phyloP scores from a whole-genome alignment of 768 basidiomycete genomes.

The Tephrocybe sp. region DNA sequence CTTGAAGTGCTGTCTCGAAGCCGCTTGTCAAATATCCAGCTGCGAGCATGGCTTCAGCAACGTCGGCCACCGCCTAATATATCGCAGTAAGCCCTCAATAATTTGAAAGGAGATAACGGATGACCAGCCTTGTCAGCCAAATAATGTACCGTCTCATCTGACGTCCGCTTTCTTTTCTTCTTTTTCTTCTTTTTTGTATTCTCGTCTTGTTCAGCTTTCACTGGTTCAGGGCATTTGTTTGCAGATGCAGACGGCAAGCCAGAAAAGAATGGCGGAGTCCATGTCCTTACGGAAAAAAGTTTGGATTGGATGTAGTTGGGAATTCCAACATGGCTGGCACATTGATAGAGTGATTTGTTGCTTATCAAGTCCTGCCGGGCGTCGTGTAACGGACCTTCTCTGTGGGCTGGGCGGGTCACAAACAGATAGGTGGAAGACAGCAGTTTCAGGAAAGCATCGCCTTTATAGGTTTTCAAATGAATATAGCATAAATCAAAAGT shows the following conservation, averaged over 20 bases:
- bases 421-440: slow-evolving; percentile 74
- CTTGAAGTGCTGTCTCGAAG: slow-evolving; percentile 61
- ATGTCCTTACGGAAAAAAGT: slow-evolving; percentile 64
- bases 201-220: neutral
- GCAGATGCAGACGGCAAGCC: neutral
- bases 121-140: slow-evolving; percentile 73
- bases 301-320: slow-evolving; percentile 74
- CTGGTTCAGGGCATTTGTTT: neutral
- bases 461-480: slow-evolving; percentile 31
- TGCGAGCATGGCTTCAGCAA: slow-evolving; percentile 81
- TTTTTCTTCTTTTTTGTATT: slow-evolving; percentile 26
- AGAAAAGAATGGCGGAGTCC: slow-evolving; percentile 55
- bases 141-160: slow-evolving; percentile 42
- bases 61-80: slow-evolving; percentile 75
- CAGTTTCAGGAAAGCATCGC: slow-evolving; percentile 85
- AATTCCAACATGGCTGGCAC: slow-evolving; percentile 57
- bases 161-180: slow-evolving; percentile 35
- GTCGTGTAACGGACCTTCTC: slow-evolving; percentile 68
- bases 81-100: neutral
- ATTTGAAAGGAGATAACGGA: neutral
- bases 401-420: slow-evolving; percentile 60
- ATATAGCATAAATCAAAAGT: neutral
- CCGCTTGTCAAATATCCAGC: slow-evolving; percentile 80
- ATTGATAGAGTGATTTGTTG: slow-evolving; percentile 63
- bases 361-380: slow-evolving; percentile 71